These are phyloP conservation scores for Boletus rubropictus DNA, from an alignment of 768 basidiomycete genomes.

Conservation along the genomic window DNA sequence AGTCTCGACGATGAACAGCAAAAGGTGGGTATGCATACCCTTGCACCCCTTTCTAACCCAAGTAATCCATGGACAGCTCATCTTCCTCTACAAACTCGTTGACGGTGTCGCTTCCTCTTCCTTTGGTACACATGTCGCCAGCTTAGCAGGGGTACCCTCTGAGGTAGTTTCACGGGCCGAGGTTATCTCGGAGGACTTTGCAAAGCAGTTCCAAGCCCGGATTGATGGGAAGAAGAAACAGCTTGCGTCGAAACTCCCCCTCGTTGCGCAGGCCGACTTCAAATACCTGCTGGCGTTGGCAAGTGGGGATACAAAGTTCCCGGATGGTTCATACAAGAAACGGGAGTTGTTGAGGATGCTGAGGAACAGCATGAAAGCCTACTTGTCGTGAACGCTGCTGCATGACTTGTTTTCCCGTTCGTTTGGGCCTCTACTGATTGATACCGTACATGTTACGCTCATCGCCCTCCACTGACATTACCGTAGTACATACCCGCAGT, in stretches of 20 bases:
- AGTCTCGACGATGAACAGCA: constrained; percentile 88
- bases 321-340: constrained; percentile 47
- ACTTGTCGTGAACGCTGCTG: constrained; percentile 12
- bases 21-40: constrained; percentile 46
- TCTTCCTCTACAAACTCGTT: constrained; percentile 93
- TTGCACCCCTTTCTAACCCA: not conserved
- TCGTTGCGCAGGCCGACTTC: constrained; percentile 87
- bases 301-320: constrained; percentile 45
- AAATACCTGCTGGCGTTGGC: constrained; percentile 66
- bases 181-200: constrained; percentile 79
- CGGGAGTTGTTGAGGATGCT: constrained; percentile 50
- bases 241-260: constrained; percentile 57
- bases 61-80: constrained; percentile 45
- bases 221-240: constrained; percentile 52
- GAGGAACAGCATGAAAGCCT: constrained; percentile 39
- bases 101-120: constrained; percentile 82
- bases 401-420: not conserved
- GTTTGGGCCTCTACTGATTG: not conserved
- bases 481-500: constrained; percentile 6
- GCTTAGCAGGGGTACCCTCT: constrained; percentile 84
- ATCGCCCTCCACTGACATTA: not conserved
- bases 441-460: constrained; percentile 2
- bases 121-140: constrained; percentile 93
- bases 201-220: constrained; percentile 79
- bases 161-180: constrained; percentile 87